Evolutionary conservation across 805 yeast species (phyloP).

Genomic region (Candida sonorensis): DNA sequence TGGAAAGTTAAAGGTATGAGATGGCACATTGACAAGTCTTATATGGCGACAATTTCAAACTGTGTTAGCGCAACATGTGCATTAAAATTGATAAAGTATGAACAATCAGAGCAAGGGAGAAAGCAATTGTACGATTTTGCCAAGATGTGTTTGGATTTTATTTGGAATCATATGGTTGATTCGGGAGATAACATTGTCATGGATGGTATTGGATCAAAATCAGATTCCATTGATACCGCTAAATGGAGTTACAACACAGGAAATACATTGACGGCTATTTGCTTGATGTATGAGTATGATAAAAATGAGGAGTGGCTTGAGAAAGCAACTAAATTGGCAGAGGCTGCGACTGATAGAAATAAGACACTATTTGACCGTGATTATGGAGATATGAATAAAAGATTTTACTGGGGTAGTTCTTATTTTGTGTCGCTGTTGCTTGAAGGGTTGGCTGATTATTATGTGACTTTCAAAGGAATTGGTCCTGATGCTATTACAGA

Average conservation of each 20-base stretch:
- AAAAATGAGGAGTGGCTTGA: constrained; percentile 43
- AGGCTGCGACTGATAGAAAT: constrained; percentile 51
- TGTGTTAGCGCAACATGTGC: constrained; percentile 68
- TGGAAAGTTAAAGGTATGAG: constrained; percentile 52
- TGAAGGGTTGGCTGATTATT: constrained; percentile 64
- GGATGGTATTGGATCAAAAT: constrained; percentile 53
- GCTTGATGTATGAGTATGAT: constrained; percentile 44
- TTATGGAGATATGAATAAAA: constrained; percentile 38
- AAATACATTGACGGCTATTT: constrained; percentile 50
- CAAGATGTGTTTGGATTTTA: constrained; percentile 53
- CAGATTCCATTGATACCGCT: constrained; percentile 36
- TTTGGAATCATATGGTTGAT: constrained; percentile 44
- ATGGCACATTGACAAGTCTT: constrained; percentile 59
- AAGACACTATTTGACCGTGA: constrained; percentile 59
- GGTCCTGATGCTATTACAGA: constrained; percentile 28
- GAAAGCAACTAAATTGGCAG: constrained; percentile 42
- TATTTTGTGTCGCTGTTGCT: constrained; percentile 57
- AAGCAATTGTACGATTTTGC: constrained; percentile 49
- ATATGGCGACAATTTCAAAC: constrained; percentile 42
- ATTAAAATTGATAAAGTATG: constrained; percentile 50
- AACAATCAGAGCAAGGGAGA: constrained; percentile 33
- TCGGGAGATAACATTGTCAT: constrained; percentile 45
- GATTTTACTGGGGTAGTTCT: constrained; percentile 61
- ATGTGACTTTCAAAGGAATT: constrained; percentile 39
- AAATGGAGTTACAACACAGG: constrained; percentile 70